A percentile compares a stretch with the other conserved stretches of the same genome.
These are phyloP conservation scores for Cryphonectria radicalis DNA, from an alignment of 2,329 filamentous ascomycete genomes.

Conservation along the genomic window DNA sequence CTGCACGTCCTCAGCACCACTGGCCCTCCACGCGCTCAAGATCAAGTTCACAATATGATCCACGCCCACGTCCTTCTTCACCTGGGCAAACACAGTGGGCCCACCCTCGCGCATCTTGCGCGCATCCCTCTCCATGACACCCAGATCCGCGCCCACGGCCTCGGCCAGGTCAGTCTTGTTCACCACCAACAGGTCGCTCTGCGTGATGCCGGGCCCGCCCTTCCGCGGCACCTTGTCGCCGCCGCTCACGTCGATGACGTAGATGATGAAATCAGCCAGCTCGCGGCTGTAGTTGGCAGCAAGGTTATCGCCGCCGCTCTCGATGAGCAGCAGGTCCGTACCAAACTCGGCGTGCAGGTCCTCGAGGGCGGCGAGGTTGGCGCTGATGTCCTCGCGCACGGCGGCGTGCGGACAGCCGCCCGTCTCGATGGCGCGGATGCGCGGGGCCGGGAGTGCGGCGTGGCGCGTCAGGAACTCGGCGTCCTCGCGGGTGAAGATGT, in stretches of 20 bases:
- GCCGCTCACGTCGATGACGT: conserved; percentile 95
- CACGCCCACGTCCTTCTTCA: conserved; percentile 88
- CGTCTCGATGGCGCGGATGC: conserved; percentile 96
- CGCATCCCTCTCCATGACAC: conserved; percentile 93
- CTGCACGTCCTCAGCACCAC: conserved; percentile 71
- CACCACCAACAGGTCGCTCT: conserved; percentile 89
- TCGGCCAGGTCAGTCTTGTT: conserved; percentile 97
- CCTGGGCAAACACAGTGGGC: conserved; percentile 93
- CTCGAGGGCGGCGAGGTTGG: conserved; percentile 91
- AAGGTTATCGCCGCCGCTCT: conserved; percentile 94
- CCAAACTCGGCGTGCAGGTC: conserved; percentile 80
- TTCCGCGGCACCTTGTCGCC: conserved; percentile 97
- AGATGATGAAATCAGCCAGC: conserved; percentile 96
- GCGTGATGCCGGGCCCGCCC: conserved; percentile 94
- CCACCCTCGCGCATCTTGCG: conserved; percentile 94
- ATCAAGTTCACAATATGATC: conserved; percentile 88
- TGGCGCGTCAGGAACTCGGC: conserved; percentile 94
- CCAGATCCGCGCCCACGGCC: conserved; percentile 85
- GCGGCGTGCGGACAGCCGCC: conserved; percentile 97
- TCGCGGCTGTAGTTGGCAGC: conserved; percentile 96
- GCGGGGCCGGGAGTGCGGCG: conserved; percentile 77
- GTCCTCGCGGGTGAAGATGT: conserved; percentile 98
- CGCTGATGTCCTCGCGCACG: conserved; percentile 93
- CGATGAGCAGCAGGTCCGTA: conserved; percentile 88
- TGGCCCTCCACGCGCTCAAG: conserved; percentile 88